Evolutionary conservation across 495 filamentous ascomycete genomes (phyloP), one percentile per base, ranked within the genome.

Genomic region (Aspergillus cristatus): DNA sequence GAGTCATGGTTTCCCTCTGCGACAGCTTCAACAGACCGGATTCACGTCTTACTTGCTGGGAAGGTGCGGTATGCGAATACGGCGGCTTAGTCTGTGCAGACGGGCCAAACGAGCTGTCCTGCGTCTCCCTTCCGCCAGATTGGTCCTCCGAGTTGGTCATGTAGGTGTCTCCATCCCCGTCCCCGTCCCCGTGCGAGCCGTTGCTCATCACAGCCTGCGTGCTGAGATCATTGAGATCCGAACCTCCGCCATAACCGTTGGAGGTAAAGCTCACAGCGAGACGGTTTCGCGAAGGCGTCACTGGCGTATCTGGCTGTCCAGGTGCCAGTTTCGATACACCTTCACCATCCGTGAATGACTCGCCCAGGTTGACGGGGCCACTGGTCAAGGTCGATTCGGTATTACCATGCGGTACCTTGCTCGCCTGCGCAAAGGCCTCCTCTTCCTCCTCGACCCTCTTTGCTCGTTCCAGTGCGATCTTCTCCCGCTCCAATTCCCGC

Each of bases 1-100:
- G 74, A 3, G 84, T 88, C 34, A 87, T 68, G 0, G 73, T 77
- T 6, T 81, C 84, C 28, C 71, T 68, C 57, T 95, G 88, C 3
- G 85, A 79, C 22, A 74, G 57, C 46, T 60, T 67, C 3, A 61
- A 68, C 18, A 70, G 45, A 6, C 66, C 66, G 10, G 64, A 70
- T 42, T 68, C 61, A 24, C 70, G 67, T 28, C 70, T 62, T 15
- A 71, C 55, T 37, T 75, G 71, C 38, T 70, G 69, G 15, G 67
- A 70, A 5, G 62, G 68, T 10, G 65, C 71, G n/a, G 70, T 70
- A 47, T 68, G 58, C 3, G 67, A 72, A 32, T 67, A 60, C 12
- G 57, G 46, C 31, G 67, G 71, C 38, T 62, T 62, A 1, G 68
- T 67, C 46, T 73, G 70, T 5, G 71, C 71, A 18, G 70, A 70